Base-by-base conservation (phyloP, 768 basidiomycete genomes). In the Lyophyllum atratum region DNA sequence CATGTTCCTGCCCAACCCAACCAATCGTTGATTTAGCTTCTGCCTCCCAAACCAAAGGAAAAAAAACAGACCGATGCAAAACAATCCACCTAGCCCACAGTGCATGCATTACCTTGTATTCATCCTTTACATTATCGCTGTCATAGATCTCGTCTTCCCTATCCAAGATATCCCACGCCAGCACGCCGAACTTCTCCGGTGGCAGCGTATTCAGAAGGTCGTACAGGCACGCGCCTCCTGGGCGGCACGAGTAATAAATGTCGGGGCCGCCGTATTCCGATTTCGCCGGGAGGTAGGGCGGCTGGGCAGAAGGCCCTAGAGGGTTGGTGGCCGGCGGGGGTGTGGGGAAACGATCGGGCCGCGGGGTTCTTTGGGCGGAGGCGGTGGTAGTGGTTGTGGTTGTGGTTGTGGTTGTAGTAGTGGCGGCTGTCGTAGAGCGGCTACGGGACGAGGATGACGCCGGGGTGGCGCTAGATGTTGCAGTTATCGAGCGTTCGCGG, bases 41-140 rank as follows among this genome's bases (percentile, higher is more conserved):
- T 29, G 26, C 24, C 47, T 48, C 31, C 8, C 34, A 19, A 9
- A 50, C 25, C 45, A 52, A 21, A 47, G 25, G 15, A 29, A 40
- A 53, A 54, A 44, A 28, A 26, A 43, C 74, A 49, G 48, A 86
- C 87, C 82, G 72, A 63, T 89, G 79, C 29, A 85, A 66, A 49
- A 85, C 69, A 3, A 91, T 88, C 89, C 89, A 92, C 50, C 91
- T 68, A 12, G 75, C 83, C 90, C 90, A 92, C 12, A 92, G 71
- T 5, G 89, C 88, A 54, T 85, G 82, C 76, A 93, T 87, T 7
- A 91, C 85, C 68, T 92, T 93, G 56, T 88, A 84, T 59, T 91
- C 88, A 55, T 90, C 89, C 39, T 76, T 75, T 11, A 91, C 74
- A 63, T 91, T 85, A 58, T 89, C 86, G 44, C 80, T 72, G 59